Evolutionary conservation across 176 grass and related monocot genomes (phyloP), one percentile per base, ranked within the genome.

Genomic region (Triticum urartu): DNA sequence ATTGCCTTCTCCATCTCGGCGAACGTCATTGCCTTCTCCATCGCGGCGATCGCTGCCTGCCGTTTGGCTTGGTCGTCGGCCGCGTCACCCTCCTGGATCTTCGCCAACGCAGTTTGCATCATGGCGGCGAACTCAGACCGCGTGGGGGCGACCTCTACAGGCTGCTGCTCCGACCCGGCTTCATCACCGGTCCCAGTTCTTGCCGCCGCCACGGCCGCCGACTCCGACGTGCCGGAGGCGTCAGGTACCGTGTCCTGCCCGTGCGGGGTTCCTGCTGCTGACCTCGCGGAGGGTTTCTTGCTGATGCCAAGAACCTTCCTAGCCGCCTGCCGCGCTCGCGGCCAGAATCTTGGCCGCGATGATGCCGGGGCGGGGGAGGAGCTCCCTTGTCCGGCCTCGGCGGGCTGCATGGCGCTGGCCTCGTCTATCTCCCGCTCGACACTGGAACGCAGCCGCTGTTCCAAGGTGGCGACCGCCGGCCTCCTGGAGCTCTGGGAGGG

Each of bases 81-180:
- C 11, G 40, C 24, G 33, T 15, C 56, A 58, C 54, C 79, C 2
- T 83, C 74, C 50, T 80, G 26, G 17, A 84, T 79, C 76, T 36
- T 72, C 9, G 6, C 74, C 67, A 89, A 79, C 52, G 87, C 66
- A 32, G 21, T 80, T 64, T 65, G 50, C 50, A 54, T 54, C 84
- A 87, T 79, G 81, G n/a, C 66, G 26, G 6, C 39, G 67, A 43
- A 80, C 10, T 14, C 58, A 33, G 76, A 85, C 82, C 82, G 84
- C 76, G 81, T 80, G 59, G 0, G 56, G 42, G 76, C 64, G 54
- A 9, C 18, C 54, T 21, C 54, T 2, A 62, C 43, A 22, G 60
- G 54, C 11, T 32, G 32, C 77, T 80, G 43, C 69, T 33, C 45
- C 13, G 12, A 9, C 11, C 42, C 80, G 33, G 60, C 5, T 85